Evolutionary conservation across 768 basidiomycete species (phyloP).

Genomic region (Fibroporia radiculosa): DNA sequence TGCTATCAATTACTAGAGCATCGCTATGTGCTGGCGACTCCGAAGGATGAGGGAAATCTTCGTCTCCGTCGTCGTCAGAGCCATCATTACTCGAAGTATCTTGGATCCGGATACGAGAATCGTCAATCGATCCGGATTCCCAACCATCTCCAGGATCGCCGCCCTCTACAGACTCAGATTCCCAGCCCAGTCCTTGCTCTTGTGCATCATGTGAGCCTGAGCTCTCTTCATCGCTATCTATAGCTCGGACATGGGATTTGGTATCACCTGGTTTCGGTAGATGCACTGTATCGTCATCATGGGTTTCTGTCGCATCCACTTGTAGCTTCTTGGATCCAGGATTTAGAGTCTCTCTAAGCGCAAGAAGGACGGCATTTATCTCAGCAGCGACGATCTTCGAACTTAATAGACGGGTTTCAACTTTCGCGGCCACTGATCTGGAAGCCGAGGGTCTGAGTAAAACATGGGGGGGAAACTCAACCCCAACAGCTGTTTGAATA

Average conservation of each 20-base stretch:
- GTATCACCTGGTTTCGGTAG: constrained; percentile 3
- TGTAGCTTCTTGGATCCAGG: constrained; percentile 12
- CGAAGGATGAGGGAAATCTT: constrained; percentile 6
- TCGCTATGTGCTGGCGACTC: not conserved
- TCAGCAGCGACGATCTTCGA: constrained; percentile 65
- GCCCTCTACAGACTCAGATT: constrained; percentile 39
- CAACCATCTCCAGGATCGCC: constrained; percentile 25
- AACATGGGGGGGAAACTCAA: constrained; percentile 35
- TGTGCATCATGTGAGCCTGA: constrained; percentile 19
- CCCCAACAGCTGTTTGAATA: constrained; percentile 36
- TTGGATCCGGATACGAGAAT: not conserved
- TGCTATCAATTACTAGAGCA: not conserved
- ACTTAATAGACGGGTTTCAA: constrained; percentile 67
- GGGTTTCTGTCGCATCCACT: not conserved
- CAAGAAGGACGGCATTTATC: constrained; percentile 42
- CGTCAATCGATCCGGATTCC: constrained; percentile 23
- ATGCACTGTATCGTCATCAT: not conserved
- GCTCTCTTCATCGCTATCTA: constrained; percentile 12
- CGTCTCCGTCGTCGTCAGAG: constrained; percentile 11
- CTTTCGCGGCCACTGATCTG: constrained; percentile 45
- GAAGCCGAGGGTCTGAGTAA: constrained; percentile 26
- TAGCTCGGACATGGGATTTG: not conserved
- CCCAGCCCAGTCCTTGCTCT: constrained; percentile 36
- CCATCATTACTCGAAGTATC: not conserved
- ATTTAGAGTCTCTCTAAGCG: constrained; percentile 37